Evolutionary conservation across 257 asterid genomes (phyloP).

Genomic region (Solanum corneliomulleri): DNA sequence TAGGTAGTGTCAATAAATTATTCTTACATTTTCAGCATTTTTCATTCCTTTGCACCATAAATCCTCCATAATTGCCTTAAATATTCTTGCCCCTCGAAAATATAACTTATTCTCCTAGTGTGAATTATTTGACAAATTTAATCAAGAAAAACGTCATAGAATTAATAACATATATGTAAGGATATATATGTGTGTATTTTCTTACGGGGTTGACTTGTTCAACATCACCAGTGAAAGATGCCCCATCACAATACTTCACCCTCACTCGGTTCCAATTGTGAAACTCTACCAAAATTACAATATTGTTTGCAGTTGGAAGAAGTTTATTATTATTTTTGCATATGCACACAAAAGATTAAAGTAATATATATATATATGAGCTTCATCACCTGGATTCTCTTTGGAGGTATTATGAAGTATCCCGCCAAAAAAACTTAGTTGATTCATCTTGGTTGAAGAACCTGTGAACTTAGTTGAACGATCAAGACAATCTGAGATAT

Average conservation of each 20-base stretch:
- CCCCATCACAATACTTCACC: constrained; percentile 79
- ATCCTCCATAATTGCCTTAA: neutral
- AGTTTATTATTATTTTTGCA: neutral
- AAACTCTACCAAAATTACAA: constrained; percentile 28
- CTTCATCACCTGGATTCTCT: constrained; percentile 53
- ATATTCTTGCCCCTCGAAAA: constrained; percentile 23
- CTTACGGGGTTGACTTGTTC: constrained; percentile 74
- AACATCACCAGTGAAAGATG: constrained; percentile 71
- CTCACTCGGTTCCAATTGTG: constrained; percentile 68
- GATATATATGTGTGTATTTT: neutral
- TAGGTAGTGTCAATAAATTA: neutral
- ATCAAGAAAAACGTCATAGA: neutral
- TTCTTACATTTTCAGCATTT: constrained; percentile 23
- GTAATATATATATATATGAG: neutral
- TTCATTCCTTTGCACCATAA: constrained; percentile 27
- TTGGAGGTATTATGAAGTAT: constrained; percentile 39
- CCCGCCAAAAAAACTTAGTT: constrained; percentile 37
- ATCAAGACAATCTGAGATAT: neutral
- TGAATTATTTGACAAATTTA: neutral
- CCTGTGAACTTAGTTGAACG: constrained; percentile 22
- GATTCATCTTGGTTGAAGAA: constrained; percentile 40
- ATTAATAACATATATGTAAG: neutral
- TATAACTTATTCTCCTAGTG: constrained; percentile 16
- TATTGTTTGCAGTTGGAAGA: neutral
- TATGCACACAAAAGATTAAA: neutral